Conservation (phyloP, 306 rosid genomes). For the Castanopsis chinensis region DNA sequence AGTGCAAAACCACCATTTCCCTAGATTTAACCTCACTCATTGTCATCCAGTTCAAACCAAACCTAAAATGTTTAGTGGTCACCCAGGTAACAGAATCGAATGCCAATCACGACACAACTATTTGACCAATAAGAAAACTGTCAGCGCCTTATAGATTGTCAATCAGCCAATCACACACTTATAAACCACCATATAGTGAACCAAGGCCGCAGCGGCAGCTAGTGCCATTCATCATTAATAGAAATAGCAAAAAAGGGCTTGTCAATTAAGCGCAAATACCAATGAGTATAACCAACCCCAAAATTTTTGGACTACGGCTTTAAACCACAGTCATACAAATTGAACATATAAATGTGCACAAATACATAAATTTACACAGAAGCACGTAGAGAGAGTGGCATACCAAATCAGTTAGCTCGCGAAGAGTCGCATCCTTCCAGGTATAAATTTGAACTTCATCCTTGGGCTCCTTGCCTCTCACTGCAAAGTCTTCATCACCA, state of each 20-base stretch:
- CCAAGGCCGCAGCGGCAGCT: neutral
- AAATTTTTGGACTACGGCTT: neutral
- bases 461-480: slow-evolving; percentile 90
- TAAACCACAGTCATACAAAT: neutral
- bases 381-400: neutral
- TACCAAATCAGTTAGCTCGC: slow-evolving; percentile 94
- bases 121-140: neutral
- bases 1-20: neutral
- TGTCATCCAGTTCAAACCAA: neutral
- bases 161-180: neutral
- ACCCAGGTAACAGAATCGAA: neutral
- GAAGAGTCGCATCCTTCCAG: slow-evolving; percentile 94
- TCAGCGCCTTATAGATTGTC: neutral
- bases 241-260: too few relatives aligned
- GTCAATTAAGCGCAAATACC: too few relatives aligned
- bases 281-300: too few relatives aligned
- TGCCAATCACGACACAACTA: neutral
- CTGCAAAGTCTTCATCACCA: slow-evolving; percentile 71
- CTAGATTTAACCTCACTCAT: neutral
- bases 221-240: neutral
- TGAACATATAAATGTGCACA: neutral
- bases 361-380: neutral
- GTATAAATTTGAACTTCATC: slow-evolving; percentile 98
- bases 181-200: neutral
- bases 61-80: neutral